Base-by-base conservation (phyloP, 805 yeast species). In the Wickerhamomyces strasburgensis region DNA sequence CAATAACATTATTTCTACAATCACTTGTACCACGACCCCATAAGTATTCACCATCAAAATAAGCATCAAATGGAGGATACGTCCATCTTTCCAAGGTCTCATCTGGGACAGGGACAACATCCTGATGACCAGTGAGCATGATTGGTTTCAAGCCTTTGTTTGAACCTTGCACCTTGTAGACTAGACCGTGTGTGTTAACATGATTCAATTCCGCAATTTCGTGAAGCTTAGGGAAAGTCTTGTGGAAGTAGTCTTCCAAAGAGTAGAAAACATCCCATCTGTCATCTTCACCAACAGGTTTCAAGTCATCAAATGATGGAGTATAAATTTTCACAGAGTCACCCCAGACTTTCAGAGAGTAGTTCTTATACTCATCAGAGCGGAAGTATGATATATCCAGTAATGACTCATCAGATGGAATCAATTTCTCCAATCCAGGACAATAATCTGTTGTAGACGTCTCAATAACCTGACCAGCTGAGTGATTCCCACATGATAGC, bases 1-100 rank as follows among this genome's bases (percentile, higher is more conserved):
- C 82, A 42, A 80, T 65, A 33, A 87, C 63, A 25, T 78, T 60
- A 54, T 79, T 79, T 58, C 87, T 87, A 55, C 87, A 80, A 57
- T 87, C 96, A 30, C 70, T 58, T 3, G 84, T 57, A 27, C 96
- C 96, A 50, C 95, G 71, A 3, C 95, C 95, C 72, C 77, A 84
- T 4, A 87, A 48, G 5, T 51, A 51, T 27, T 54, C 48, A 13
- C 86, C 88, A 49, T 86, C 94, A 52, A 64, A 84, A 48, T 70
- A 64, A 13, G 83, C 87, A 14, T 67, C 56, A 40, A 76, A 82
- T 3, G 95, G 94, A 9, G 78, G 79, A 51, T 73, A 66, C 0
- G 61, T 65, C 95, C 95, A 86, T 38, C 73, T 62, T 19, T 59
- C 63, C 29, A 65, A 58, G 0, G 88, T 75, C 17, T 68, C 73